Evolutionary conservation across 2,329 filamentous ascomycete genomes (phyloP).

Genomic region (Clonostachys rosea): DNA sequence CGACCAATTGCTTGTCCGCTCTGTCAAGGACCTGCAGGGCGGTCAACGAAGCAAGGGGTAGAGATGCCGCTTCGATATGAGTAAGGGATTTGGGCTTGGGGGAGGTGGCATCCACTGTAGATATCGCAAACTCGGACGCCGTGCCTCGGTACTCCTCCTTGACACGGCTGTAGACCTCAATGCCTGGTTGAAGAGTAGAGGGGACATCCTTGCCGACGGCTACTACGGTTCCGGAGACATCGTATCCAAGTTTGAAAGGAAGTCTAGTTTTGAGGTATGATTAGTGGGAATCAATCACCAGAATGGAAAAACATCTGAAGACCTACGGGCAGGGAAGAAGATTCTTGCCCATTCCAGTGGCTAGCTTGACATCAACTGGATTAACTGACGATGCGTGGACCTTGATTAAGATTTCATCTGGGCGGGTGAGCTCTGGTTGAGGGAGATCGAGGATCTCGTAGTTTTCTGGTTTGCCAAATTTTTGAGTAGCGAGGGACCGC

Average conservation of each 20-base stretch:
- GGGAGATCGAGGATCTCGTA: too few relatives aligned
- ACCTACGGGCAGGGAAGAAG: not conserved
- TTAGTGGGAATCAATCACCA: not conserved
- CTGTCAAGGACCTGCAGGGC: conserved; percentile 28
- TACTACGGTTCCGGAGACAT: conserved; percentile 29
- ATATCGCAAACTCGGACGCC: conserved; percentile 21
- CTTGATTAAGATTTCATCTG: conserved; percentile 21
- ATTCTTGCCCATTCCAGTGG: conserved; percentile 25
- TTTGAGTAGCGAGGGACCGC: too few relatives aligned
- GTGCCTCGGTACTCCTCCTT: conserved; percentile 13
- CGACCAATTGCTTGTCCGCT: conserved; percentile 13
- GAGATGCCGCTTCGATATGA: conserved; percentile 34
- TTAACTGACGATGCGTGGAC: conserved; percentile 38
- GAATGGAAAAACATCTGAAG: too few relatives aligned
- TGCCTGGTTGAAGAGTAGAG: conserved; percentile 18
- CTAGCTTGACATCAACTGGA: conserved; percentile 36
- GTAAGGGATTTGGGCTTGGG: conserved; percentile 32
- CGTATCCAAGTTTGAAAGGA: conserved; percentile 35
- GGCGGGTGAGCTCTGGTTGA: too few relatives aligned
- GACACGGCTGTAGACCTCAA: conserved; percentile 13
- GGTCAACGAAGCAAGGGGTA: conserved; percentile 35
- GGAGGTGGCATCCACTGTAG: conserved; percentile 21
- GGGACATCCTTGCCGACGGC: conserved; percentile 25
- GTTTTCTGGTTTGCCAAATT: too few relatives aligned
- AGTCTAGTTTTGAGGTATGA: conserved; percentile 12